Evolutionary conservation across 1,284 basidiomycete genomes (phyloP).

Genomic region (Austroboletus rostrupii): DNA sequence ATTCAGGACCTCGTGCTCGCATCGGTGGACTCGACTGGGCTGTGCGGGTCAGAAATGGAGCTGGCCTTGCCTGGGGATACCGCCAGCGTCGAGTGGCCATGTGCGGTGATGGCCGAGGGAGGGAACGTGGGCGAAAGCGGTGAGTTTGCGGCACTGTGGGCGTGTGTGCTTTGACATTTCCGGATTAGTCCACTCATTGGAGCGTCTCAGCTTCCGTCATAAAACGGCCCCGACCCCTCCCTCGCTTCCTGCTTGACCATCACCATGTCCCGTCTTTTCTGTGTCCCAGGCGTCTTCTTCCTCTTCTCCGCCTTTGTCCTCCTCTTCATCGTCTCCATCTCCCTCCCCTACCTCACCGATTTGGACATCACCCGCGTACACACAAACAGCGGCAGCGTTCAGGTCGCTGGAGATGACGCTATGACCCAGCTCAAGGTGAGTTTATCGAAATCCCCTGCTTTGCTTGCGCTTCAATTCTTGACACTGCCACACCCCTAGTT

Average conservation of each 20-base stretch:
- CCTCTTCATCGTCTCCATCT: conserved; percentile 63
- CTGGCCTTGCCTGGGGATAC: too few relatives aligned
- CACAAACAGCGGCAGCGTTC: conserved; percentile 34
- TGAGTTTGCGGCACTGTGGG: not conserved
- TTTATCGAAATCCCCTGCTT: conserved; percentile 9
- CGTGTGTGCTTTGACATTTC: conserved; percentile 4
- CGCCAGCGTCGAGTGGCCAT: too few relatives aligned
- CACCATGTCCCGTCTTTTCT: conserved; percentile 53
- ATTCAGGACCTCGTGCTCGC: too few relatives aligned
- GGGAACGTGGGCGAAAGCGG: not conserved
- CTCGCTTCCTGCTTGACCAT: conserved; percentile 7
- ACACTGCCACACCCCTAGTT: conserved; percentile 15
- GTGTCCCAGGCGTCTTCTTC: conserved; percentile 61
- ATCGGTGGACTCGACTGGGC: too few relatives aligned
- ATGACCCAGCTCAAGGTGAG: conserved; percentile 54
- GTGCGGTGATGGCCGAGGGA: too few relatives aligned
- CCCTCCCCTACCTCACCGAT: conserved; percentile 59
- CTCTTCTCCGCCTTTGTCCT: conserved; percentile 62
- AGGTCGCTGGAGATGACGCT: conserved; percentile 30
- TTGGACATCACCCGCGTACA: conserved; percentile 62
- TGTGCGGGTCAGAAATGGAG: too few relatives aligned
- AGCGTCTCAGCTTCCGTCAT: conserved; percentile 3
- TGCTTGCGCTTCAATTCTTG: conserved; percentile 4
- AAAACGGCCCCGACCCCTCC: conserved; percentile 9
- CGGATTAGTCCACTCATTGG: conserved; percentile 1